Evolutionary conservation across 768 basidiomycete species (phyloP).

Genomic region (Phaffia tasmanica): DNA sequence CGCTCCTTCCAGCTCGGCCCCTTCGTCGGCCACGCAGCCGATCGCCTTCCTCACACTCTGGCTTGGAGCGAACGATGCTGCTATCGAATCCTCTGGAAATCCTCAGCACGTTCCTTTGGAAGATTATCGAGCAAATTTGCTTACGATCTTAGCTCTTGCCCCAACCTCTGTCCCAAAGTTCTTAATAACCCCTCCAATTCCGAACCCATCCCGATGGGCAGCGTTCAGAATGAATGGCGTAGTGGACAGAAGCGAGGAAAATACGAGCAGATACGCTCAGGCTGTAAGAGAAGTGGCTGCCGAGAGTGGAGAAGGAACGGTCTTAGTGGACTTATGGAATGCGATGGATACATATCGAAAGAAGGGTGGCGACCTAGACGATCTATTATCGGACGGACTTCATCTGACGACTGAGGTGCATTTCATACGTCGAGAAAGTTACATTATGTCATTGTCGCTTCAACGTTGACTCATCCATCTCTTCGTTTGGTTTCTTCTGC

Average conservation of each 20-base stretch:
- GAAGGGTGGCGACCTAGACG: not conserved
- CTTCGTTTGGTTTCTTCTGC: not conserved
- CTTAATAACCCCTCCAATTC: constrained; percentile 13
- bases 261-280: constrained; percentile 15
- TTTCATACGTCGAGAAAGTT: not conserved
- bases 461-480: not conserved
- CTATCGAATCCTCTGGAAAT: not conserved
- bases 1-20: not conserved
- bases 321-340: constrained; percentile 18
- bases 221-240: not conserved
- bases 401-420: constrained; percentile 16
- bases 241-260: constrained; percentile 11
- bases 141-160: constrained; percentile 14
- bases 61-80: constrained; percentile 8
- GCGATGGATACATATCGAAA: constrained; percentile 18
- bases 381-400: constrained; percentile 17
- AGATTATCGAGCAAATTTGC: constrained; percentile 5
- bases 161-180: constrained; percentile 4
- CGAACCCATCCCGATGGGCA: constrained; percentile 7
- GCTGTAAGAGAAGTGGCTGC: constrained; percentile 5
- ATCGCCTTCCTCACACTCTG: constrained; percentile 14
- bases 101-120: constrained; percentile 15
- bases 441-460: too few relatives aligned
- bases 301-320: constrained; percentile 10
- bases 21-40: not conserved